Base-by-base conservation (phyloP, 2,329 filamentous ascomycete species). In the Escovopsis weberi region DNA sequence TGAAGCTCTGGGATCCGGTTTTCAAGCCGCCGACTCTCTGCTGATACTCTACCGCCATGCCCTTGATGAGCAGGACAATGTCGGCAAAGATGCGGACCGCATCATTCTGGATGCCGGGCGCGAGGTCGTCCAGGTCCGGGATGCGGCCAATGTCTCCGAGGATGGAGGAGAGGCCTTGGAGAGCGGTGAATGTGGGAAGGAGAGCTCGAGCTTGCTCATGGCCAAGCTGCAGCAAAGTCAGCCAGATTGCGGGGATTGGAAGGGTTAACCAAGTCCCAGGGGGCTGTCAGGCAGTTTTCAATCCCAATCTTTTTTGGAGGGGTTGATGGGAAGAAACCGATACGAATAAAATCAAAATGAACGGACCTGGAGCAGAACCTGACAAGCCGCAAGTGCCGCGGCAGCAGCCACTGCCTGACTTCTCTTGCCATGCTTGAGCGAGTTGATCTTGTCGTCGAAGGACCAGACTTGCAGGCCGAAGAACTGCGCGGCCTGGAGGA, bases 401-500 rank as follows among this genome's bases (percentile, higher is more conserved):
- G 49, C 58, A 51, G 42, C 53, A 32, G 28, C 4, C 8, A 32
- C 28, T 11, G 8, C 28, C 15, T 45, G 50, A 1, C 44, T 43
- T 8, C 43, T 45, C 4, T 45, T 50, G 6, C 52, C 53, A 4
- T 47, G 40, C 1, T 48, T 46, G 18, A 57, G 55, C 0, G 38
- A n/a, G 7, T 57, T 55, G 2, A 65, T 53, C 18, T 55, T 56
- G 23, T 49, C 48, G 6, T 59, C 59, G 15, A 65, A 63, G 4
- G 55, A 51, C 44, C 56, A 59, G 12, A 66, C 51, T 45, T 65
- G 62, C 5, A 63, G 53, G 3, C 61, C 62, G 37, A 64, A 65
- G 53, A 61, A 64, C 44, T 65, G 60, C 3, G 63, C 63, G 12
- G 59, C 56, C 34, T 58, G 60, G 28, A 66, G 50, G 1, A 65